Percentiles rank a stretch among this genome's conserved stretches.
Conservation (phyloP, 768 basidiomycete genomes). For the Pholiota conissans region DNA sequence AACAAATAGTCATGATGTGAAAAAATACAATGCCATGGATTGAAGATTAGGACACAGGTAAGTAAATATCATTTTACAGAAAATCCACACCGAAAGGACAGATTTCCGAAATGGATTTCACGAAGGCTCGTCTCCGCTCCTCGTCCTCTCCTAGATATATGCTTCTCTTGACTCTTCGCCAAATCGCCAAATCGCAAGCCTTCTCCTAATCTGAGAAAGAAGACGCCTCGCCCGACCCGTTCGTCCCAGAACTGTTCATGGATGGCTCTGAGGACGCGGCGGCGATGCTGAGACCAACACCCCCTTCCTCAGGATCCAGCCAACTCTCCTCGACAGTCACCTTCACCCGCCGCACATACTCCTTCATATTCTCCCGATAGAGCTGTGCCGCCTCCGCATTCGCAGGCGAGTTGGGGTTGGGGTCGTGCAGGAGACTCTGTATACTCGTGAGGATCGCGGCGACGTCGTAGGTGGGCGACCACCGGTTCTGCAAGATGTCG, state of each 20-base stretch:
- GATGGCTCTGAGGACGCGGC: background rate
- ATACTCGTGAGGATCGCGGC: constrained; percentile 97
- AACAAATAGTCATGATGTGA: background rate
- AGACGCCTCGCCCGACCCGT: background rate
- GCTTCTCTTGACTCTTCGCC: background rate
- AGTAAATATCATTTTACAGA: constrained; percentile 7
- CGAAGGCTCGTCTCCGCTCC: background rate
- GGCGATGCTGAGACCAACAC: constrained; percentile 13
- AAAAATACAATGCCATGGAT: constrained; percentile 2
- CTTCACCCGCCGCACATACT: constrained; percentile 92
- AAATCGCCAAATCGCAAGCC: too few relatives aligned
- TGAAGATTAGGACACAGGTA: constrained; percentile 7
- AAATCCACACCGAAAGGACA: constrained; percentile 1
- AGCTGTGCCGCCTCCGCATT: constrained; percentile 98
- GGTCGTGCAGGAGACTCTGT: constrained; percentile 94
- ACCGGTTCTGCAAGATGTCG: constrained; percentile 97
- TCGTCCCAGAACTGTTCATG: constrained; percentile 1
- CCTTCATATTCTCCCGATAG: constrained; percentile 98
- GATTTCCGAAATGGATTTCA: background rate
- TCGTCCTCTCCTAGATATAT: background rate
- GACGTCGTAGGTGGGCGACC: constrained; percentile 99
- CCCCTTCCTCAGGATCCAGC: constrained; percentile 81
- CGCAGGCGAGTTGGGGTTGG: constrained; percentile 97
- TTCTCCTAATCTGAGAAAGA: background rate
- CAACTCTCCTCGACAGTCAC: constrained; percentile 94